Evolutionary conservation across 2,329 filamentous ascomycete species (phyloP).

Genomic region (Colletotrichum sp.): DNA sequence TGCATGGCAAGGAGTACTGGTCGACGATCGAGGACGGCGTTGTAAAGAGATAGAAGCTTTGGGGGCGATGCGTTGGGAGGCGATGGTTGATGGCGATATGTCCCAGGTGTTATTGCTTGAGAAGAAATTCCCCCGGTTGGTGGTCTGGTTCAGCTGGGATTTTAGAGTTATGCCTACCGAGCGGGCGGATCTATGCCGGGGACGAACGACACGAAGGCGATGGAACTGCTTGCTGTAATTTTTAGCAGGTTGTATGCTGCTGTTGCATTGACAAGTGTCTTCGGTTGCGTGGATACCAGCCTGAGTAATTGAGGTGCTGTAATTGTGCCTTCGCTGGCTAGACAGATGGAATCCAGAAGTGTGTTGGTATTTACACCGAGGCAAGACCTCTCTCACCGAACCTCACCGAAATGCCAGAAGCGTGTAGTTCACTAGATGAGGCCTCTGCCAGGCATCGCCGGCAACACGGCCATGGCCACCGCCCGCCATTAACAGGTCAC

Average conservation of each 20-base stretch:
- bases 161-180: not conserved
- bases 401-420: not conserved
- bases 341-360: not conserved
- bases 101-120: not conserved
- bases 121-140: not conserved
- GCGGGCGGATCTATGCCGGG: not conserved
- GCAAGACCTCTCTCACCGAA: not conserved
- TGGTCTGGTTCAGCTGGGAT: not conserved
- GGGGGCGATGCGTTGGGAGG: not conserved
- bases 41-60: not conserved
- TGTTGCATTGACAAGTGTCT: not conserved
- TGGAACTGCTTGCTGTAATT: not conserved
- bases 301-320: not conserved
- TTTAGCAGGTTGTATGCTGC: not conserved
- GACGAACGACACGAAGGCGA: not conserved
- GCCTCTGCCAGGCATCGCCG: not conserved
- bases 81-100: not conserved
- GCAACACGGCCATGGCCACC: not conserved
- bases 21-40: not conserved
- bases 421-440: not conserved
- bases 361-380: not conserved
- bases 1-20: not conserved
- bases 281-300: not conserved
- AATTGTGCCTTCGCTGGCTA: not conserved
- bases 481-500: not conserved